Evolutionary conservation across 148 eudicot species (phyloP).

Genomic region (Rhododendron molle): DNA sequence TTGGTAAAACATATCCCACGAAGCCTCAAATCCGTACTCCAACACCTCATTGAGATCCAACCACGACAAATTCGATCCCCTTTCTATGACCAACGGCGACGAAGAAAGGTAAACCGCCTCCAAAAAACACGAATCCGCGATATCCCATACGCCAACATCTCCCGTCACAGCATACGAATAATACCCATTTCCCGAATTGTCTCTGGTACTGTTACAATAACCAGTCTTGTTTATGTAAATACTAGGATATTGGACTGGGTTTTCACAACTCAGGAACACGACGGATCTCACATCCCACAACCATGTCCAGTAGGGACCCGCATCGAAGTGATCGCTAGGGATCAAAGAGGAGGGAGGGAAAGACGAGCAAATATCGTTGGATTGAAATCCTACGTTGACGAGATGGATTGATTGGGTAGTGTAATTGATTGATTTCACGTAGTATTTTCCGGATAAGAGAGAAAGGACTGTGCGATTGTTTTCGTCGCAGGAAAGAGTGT

Average conservation of each 20-base stretch:
- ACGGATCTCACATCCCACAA: too few relatives aligned
- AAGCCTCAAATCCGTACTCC: background rate
- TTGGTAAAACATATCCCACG: too few relatives aligned
- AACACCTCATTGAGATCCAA: background rate
- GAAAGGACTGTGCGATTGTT: constrained; percentile 1
- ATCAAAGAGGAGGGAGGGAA: background rate
- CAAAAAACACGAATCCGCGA: constrained; percentile 11
- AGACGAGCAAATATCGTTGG: background rate
- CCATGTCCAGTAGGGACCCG: too few relatives aligned
- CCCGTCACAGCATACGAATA: background rate
- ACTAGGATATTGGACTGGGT: background rate
- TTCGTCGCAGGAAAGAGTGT: background rate
- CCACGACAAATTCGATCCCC: background rate
- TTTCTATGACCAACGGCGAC: background rate
- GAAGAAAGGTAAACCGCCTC: background rate
- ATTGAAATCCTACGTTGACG: background rate
- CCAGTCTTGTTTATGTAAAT: background rate
- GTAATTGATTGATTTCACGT: constrained; percentile 18
- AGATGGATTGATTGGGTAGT: background rate
- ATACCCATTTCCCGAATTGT: background rate
- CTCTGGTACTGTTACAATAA: background rate
- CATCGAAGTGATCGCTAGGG: background rate
- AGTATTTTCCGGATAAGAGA: background rate
- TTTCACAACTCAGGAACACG: constrained; percentile 8
- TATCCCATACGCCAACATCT: background rate